Evolutionary conservation across 495 filamentous ascomycete genomes (phyloP), one percentile per base, ranked within the genome.

Genomic region (Lepidopterella palustris): DNA sequence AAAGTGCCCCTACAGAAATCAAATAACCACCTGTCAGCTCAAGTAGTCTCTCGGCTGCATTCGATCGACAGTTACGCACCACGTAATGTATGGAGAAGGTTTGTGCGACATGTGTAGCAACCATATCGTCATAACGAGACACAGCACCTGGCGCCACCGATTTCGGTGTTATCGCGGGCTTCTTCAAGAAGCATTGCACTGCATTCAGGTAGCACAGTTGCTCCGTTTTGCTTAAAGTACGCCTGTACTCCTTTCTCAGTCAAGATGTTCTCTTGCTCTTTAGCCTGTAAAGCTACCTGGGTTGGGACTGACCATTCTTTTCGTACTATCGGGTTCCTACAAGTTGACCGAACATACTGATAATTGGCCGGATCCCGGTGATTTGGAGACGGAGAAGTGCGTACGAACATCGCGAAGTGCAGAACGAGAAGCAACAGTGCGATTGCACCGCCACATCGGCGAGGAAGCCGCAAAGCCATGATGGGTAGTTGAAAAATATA

Each of bases 101-200:
- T 21, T 53, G 21, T 11, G 18, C 2, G 24, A 53, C 29, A 28
- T 53, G 51, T 9, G 51, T 53, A 13, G 51, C 51, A 13, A 53
- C 51, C n/a, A 53, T 13, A 23, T 53, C 51, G 29, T 53, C 51
- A 53, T 53, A 53, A n/a, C 51, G 51, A 53, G 26, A 31, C 11
- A 29, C 29, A 11, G 29, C 51, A 15, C 51, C 51, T 28, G 51
- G 51, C 15, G 26, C 51, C 10, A 21, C 21, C 4, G 3, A 49
- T 49, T 21, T 49, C 9, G 45, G 45, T 11, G 45, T 49, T 3
- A 49, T 49, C 10, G 45, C 45, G 11, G 45, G 45, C n/a, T 49
- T 49, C n/a, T 21, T 24, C 45, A 49, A 49, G 45, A 21, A 49
- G 45, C n/a, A 49, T 24, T 49, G 45, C n/a, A 49, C 45, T 24